Conservation (phyloP, 805 yeast species). For the Zygoascus ofunaensis region DNA sequence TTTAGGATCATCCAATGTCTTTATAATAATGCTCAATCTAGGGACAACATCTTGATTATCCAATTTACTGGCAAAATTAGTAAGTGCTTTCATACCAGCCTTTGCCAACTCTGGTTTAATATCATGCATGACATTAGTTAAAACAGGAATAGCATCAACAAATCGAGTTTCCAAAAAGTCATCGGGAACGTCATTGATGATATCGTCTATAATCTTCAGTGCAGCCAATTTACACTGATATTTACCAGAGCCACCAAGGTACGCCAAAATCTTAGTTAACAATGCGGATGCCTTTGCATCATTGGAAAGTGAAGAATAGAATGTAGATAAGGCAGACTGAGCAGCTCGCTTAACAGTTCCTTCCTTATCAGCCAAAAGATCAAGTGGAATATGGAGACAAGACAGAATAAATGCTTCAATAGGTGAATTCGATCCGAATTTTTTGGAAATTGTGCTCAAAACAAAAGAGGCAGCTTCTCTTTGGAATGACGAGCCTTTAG, state of each 20-base stretch:
- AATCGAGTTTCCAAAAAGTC: conserved; percentile 80
- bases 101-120: conserved; percentile 93
- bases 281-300: conserved; percentile 73
- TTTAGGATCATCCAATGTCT: conserved; percentile 82
- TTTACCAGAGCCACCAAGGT: conserved; percentile 74
- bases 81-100: conserved; percentile 65
- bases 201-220: conserved; percentile 59
- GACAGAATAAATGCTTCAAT: conserved; percentile 65
- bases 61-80: conserved; percentile 64
- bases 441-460: conserved; percentile 47
- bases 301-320: conserved; percentile 60
- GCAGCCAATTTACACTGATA: conserved; percentile 89
- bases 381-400: conserved; percentile 55
- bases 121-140: conserved; percentile 86
- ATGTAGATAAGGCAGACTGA: conserved; percentile 62
- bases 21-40: conserved; percentile 73
- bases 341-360: conserved; percentile 78
- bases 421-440: conserved; percentile 59
- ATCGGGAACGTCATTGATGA: conserved; percentile 70
- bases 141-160: conserved; percentile 67
- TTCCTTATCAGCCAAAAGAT: conserved; percentile 78
- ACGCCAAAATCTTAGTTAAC: conserved; percentile 49
- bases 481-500: conserved; percentile 62
- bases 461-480: conserved; percentile 71
- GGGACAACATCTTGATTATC: conserved; percentile 90